Evolutionary conservation across 352 stramenopile species (phyloP), one percentile per base, ranked within the genome.

Genomic region (Phytophthora brassicae): DNA sequence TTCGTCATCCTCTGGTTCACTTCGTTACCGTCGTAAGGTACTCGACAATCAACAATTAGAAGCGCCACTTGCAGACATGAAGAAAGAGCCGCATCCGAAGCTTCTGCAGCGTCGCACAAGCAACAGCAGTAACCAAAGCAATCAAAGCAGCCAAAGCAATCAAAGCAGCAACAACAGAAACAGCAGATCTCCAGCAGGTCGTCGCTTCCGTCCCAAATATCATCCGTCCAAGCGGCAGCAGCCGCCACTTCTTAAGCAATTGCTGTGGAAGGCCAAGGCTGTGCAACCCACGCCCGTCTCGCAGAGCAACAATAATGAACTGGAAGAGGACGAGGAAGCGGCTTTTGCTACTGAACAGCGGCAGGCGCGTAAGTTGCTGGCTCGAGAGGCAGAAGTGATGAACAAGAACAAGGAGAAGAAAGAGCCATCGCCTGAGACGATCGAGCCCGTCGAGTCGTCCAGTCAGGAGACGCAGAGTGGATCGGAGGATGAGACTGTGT

Each of bases 401-500:
- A 45, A 29, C 4, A 77, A 66, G 41, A 62, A 38, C 8, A 72
- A 67, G 47, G 38, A 43, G 42, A 12, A 7, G 33, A 14, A 19
- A 9, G 22, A 28, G 16, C 36, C 50, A 13, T 35, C 51, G 29
- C 26, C 46, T 9, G 56, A 72, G 36, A 17, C 54, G 22, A 76
- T 70, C 42, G 56, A 60, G 39, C n/a, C n/a, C n/a, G 54, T 53
- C 13, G 81, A 77, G 33, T 73, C 71, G 16, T 90, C 81, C 14
- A 90, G 81, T 35, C 81, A 90, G 44, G 81, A 90, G 51, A 90
- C 81, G 14, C 81, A 90, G 60, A 85, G 77, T 3, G 81, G 77
- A 14, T 90, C 81, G 1, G 78, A 88, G 39, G 78, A 89, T 23
- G 79, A 86, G 31, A 36, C 46, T 6, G 47, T 64, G 29, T 77